These are phyloP conservation scores for Poa pratensis DNA, from an alignment of 176 grass and related monocot genomes.

Conservation along the genomic window DNA sequence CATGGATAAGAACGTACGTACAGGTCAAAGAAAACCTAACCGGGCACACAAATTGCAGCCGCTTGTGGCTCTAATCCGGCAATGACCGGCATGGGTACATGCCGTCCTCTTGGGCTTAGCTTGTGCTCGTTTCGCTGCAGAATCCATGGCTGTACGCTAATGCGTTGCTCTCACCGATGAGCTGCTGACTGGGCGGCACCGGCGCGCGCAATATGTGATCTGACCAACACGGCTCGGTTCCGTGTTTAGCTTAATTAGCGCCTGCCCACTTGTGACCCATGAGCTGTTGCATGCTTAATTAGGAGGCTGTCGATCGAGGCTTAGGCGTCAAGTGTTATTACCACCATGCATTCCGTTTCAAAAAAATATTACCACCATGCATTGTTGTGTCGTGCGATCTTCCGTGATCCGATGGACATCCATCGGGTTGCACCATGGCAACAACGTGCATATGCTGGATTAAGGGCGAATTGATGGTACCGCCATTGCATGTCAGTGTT, in stretches of 20 bases:
- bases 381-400: background rate
- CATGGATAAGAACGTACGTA: background rate
- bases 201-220: too few relatives aligned
- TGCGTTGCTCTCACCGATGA: background rate
- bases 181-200: slow-evolving; percentile 9
- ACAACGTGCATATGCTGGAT: background rate
- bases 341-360: too few relatives aligned
- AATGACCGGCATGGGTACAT: too few relatives aligned
- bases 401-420: background rate
- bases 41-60: too few relatives aligned
- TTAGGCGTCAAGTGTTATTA: too few relatives aligned
- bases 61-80: too few relatives aligned
- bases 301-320: too few relatives aligned
- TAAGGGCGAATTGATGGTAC: background rate
- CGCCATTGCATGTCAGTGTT: background rate
- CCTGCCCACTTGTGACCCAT: background rate
- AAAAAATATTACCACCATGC: background rate
- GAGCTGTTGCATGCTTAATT: background rate
- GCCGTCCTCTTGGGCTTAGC: background rate
- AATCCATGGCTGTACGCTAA: slow-evolving; percentile 44
- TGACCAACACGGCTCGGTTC: background rate
- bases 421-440: background rate
- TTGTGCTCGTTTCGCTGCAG: slow-evolving; percentile 34
- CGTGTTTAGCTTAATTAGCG: background rate
- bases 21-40: too few relatives aligned